phyloP scores from a whole-genome alignment of 768 basidiomycete species.

The Lactarius deliciosus region DNA sequence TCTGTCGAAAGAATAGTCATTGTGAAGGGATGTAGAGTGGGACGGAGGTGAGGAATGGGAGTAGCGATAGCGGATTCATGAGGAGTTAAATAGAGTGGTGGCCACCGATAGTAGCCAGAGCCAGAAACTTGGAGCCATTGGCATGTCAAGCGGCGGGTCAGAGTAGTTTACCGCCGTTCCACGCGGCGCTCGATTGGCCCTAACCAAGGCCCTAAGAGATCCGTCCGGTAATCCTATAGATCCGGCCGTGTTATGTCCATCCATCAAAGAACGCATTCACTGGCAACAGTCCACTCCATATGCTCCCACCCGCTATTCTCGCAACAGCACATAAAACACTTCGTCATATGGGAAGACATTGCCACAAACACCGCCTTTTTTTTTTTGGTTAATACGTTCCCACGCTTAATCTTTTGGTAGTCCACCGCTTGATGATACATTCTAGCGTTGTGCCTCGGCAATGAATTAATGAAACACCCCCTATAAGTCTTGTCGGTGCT shows the following conservation, averaged over 20 bases:
- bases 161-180: not conserved
- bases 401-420: not conserved
- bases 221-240: not conserved
- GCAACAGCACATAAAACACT: not conserved
- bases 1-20: slow-evolving; percentile 28
- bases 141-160: no score
- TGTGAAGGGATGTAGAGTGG: slow-evolving; percentile 1
- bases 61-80: not conserved
- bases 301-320: not conserved
- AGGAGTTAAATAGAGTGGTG: slow-evolving; percentile 16
- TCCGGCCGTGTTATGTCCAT: not conserved
- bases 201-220: not conserved
- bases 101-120: no score
- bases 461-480: not conserved
- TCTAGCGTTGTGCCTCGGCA: not conserved
- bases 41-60: slow-evolving; percentile 1
- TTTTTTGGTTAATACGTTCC: not conserved
- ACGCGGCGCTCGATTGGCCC: not conserved
- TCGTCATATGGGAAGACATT: not conserved
- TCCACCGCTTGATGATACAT: not conserved
- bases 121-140: no score
- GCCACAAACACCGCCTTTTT: slow-evolving; percentile 1
- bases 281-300: not conserved
- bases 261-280: not conserved
- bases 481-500: not conserved